Evolutionary conservation across 305 asterid genomes (phyloP), one percentile per base, ranked within the genome.

Genomic region (Fraxinus sp.): DNA sequence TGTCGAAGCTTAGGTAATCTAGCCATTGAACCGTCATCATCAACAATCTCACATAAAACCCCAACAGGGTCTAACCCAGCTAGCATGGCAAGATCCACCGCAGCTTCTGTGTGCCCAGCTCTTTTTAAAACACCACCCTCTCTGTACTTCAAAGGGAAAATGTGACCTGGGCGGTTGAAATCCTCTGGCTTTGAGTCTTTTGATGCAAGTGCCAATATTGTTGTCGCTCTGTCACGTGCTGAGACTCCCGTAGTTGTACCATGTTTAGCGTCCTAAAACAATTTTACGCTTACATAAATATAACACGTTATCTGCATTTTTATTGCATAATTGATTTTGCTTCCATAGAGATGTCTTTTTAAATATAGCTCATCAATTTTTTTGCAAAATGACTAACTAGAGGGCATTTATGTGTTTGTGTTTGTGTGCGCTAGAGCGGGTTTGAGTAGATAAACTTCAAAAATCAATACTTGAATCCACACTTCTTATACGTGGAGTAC

Each of bases 61-160:
- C 95, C 98, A 80, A 92, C 94, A 83, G 98, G 93, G 10, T 87
- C 98, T 57, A 91, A 91, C 20, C 98, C 98, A 75, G 98, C 98
- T 70, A 96, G 90, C 90, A 88, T 64, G 46, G 98, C 83, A 80
- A 96, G 98, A 87, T 96, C 99, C 71, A 94, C 96, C 16, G 98
- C 91, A 76, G 99, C 99, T 90, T 96, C 99, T 33, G 99, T 96
- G 86, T 96, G 99, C 28, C 99, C 99, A 43, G 99, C 99, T 90
- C 99, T 85, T 92, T 96, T 96, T 75, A 96, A 85, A 81, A 96
- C 98, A 76, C 99, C 99, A 3, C 99, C 99, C 78, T 91, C 93
- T 82, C 98, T 89, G 87, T 95, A 96, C 87, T 91, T 96, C 49
- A 96, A 83, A 3, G 99, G 98, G 87, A 96, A 96, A 85, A 96